Evolutionary conservation across 2,329 filamentous ascomycete genomes (phyloP), one percentile per base, ranked within the genome.

Genomic region (Neurospora crassa): DNA sequence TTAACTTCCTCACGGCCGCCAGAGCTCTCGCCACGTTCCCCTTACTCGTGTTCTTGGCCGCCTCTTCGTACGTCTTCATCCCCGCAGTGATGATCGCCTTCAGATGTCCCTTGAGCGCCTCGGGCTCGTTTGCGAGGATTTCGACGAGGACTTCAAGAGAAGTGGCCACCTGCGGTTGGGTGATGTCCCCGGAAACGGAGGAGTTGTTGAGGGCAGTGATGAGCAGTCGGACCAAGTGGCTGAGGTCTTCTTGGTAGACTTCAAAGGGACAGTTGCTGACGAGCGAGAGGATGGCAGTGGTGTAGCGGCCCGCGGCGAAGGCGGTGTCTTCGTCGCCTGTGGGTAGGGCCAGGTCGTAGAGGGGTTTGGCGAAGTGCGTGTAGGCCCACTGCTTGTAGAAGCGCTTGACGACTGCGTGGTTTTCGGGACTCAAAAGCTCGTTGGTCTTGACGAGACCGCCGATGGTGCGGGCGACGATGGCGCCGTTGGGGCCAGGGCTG

Each of bases 161-260:
- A 0, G 83, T 81, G 47, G 83, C 79, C 16, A 83, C 82, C 71
- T 88, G 86, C 24, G 70, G 37, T 47, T 69, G 68, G 2, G 67
- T 53, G 10, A 70, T 67, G 8, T 70, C 71, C 18, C 71, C 71
- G 2, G 79, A 77, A 5, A 81, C 81, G 14, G 79, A 73, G 4
- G 80, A 79, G 10, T 83, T 79, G 20, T 82, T 81, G 6, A 87
- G 79, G 0, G 83, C 81, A 0, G 82, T 82, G 41, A 89, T 83
- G 6, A 84, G 81, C 18, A 88, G 79, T 10, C 84, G 83, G 3
- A 87, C 78, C 6, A 89, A 80, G 41, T 77, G 4, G 80, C 80
- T 0, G 82, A 78, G 68, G 68, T 89, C 86, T 18, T 84, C 82
- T 63, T 87, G 82, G 76, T 87, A 89, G 20, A 87, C 82, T 1